Base-by-base conservation (phyloP, 169 alveolate genomes). In the Eimeria maxima region DNA sequence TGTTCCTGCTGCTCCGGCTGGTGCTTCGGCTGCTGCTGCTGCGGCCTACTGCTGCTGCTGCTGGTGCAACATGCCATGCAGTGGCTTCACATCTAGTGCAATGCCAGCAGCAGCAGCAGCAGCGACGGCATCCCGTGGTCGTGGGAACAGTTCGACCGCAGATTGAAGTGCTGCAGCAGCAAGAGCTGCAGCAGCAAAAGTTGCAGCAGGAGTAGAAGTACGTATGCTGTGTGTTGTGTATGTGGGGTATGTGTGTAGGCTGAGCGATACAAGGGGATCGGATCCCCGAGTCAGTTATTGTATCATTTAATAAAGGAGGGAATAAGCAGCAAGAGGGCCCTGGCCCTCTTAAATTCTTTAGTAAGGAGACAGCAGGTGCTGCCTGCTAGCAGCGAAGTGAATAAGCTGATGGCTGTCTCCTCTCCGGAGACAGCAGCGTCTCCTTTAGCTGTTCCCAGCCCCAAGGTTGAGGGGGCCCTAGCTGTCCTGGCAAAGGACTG, bases 391-490 rank as follows among this genome's bases (percentile, higher is more conserved):
- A 38, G 24, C 2, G 90, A 81, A 8, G 24, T 81, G 3, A 50
- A 50, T 45, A 6, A 38, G 50, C 90, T 81, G 50, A 81, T 81
- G 90, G 71, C 90, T 45, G 90, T 53, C 8, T 7, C 71, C n/a
- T 11, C 29, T 8, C 90, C 90, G 3, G 90, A 47, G 44, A 81
- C 73, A 6, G 90, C 90, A 47, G 73, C 8, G 67, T 81, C 90
- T 24, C 90, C 90, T n/a, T 22, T 81, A 6, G 90, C 55, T 20
- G 71, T 27, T 50, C 73, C 90, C 33, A 81, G 90, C 67, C 90
- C 90, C 90, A 81, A 81, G 53, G 90, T 81, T 11, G 90, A 81
- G 90, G 90, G 90, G 22, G 53, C 65, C 71, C 45, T 81, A n/a
- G 90, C 90, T 53, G 71, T 13, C 24, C 42, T 81, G n/a, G 42